Evolutionary conservation across 371 early-diverging fungal species (phyloP), one percentile per base, ranked within the genome.

Genomic region (Parasitella parasitica): DNA sequence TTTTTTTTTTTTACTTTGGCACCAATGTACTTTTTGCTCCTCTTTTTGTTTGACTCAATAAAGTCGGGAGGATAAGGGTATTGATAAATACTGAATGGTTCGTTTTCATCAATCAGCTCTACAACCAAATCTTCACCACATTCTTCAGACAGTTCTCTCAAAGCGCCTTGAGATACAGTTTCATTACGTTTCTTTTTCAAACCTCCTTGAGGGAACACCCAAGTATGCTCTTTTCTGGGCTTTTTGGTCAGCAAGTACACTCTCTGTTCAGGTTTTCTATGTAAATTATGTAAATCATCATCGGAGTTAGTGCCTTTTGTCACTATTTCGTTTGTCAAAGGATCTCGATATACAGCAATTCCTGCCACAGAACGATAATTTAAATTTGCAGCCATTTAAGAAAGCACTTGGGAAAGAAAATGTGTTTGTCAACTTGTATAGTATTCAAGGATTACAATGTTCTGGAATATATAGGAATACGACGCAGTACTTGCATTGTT

Each of bases 131-230:
- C 72, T 8, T 58, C 61, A 24, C 96, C 96, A 69, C 91, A 91
- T 53, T 83, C 82, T 43, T 89, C 90, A 26, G 64, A 66, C 46
- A 92, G 64, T 46, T 86, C 86, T 56, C 92, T 81, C 41, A 81
- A 70, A 9, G 93, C 93, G 22, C 87, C 91, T 84, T 90, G 79
- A 57, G 85, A 78, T 62, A 93, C 71, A 35, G 84, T 75, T 76
- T 91, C 93, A 6, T 76, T 73, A 11, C 65, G 70, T 41, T 86
- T 76, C 30, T 46, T 58, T 32, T 54, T 63, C 1, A 93, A 68
- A 4, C 76, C 79, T 9, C 89, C 91, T 57, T 86, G 85, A 38
- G 94, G 94, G 59, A 95, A 87, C 61, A 77, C 78, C 94, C 94
- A 95, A 22, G 79, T 69, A 36, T 84, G 82, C 24, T 82, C 63